Evolutionary conservation across 1,139 yeast species (phyloP).

Genomic region (Diutina neorugosa): DNA sequence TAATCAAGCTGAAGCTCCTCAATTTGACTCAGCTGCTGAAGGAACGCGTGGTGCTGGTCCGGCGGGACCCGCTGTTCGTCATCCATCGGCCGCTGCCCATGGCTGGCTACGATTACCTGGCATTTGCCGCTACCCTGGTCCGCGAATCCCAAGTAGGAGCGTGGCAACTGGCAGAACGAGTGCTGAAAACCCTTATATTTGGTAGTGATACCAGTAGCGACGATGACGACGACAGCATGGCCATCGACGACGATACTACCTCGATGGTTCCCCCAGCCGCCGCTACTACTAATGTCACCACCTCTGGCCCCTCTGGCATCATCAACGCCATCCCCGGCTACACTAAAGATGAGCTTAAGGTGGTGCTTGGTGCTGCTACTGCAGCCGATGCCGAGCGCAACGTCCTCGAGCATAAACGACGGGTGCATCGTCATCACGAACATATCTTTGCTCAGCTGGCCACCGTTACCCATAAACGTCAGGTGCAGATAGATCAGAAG

Average conservation of each 20-base stretch:
- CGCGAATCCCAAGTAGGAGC: slow-evolving; percentile 29
- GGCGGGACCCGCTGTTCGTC: slow-evolving; percentile 7
- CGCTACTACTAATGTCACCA: neutral
- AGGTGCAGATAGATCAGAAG: slow-evolving; percentile 31
- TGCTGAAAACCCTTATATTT: slow-evolving; percentile 24
- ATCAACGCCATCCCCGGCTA: slow-evolving; percentile 29
- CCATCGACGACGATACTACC: neutral
- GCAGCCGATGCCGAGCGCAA: slow-evolving; percentile 19
- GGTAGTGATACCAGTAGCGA: slow-evolving; percentile 14
- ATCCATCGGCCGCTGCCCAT: slow-evolving; percentile 13
- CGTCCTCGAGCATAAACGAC: slow-evolving; percentile 5
- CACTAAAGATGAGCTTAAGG: slow-evolving; percentile 24
- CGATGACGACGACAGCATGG: neutral
- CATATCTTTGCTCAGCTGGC: neutral
- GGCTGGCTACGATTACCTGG: slow-evolving; percentile 15
- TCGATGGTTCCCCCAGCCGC: neutral
- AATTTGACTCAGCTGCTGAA: slow-evolving; percentile 15
- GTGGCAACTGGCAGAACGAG: slow-evolving; percentile 36
- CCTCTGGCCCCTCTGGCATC: neutral
- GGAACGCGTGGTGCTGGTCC: slow-evolving; percentile 4
- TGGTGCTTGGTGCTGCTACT: slow-evolving; percentile 9
- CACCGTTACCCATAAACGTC: slow-evolving; percentile 24
- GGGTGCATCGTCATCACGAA: neutral
- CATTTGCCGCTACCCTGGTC: slow-evolving; percentile 13
- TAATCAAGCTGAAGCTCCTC: slow-evolving; percentile 11